phyloP scores from a whole-genome alignment of 768 basidiomycete genomes.

The Trametes cinnabarina region DNA sequence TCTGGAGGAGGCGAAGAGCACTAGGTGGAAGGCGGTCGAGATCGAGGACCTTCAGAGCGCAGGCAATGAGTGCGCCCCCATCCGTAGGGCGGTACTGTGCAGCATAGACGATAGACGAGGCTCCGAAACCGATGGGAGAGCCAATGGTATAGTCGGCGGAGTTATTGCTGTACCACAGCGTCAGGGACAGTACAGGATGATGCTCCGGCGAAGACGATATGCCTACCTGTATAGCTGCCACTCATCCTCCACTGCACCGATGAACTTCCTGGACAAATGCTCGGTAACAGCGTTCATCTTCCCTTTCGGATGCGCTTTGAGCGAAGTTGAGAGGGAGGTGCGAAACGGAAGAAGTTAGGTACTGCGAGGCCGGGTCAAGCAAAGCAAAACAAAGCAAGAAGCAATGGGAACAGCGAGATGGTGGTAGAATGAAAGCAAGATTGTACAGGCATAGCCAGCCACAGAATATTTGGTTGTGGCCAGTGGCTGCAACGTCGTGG shows the following conservation, averaged over 20 bases:
- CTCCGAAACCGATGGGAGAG: conserved; percentile 82
- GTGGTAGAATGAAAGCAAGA: conserved; percentile 10
- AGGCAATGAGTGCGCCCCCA: conserved; percentile 46
- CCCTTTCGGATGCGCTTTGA: not conserved
- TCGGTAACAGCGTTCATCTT: conserved; percentile 21
- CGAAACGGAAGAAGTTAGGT: not conserved
- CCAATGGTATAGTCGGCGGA: conserved; percentile 74
- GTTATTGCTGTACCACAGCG: conserved; percentile 50
- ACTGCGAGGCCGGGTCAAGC: not conserved
- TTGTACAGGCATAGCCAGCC: conserved; percentile 7
- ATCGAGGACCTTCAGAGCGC: conserved; percentile 88
- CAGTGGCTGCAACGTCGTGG: too few species aligned
- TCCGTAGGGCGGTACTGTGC: conserved; percentile 57
- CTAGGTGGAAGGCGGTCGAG: conserved; percentile 73
- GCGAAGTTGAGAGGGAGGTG: not conserved
- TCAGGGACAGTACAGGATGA: not conserved
- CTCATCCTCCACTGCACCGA: conserved; percentile 81
- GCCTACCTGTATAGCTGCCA: conserved; percentile 77
- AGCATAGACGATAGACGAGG: conserved; percentile 86
- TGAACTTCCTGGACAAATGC: conserved; percentile 43
- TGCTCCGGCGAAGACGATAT: not conserved
- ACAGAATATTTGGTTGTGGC: not conserved
- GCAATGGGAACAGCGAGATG: not conserved
- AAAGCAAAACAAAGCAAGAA: not conserved
- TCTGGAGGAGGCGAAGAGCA: conserved; percentile 69